Evolutionary conservation across 2,329 filamentous ascomycete species (phyloP).

Genomic region (Ophiostoma sp.): DNA sequence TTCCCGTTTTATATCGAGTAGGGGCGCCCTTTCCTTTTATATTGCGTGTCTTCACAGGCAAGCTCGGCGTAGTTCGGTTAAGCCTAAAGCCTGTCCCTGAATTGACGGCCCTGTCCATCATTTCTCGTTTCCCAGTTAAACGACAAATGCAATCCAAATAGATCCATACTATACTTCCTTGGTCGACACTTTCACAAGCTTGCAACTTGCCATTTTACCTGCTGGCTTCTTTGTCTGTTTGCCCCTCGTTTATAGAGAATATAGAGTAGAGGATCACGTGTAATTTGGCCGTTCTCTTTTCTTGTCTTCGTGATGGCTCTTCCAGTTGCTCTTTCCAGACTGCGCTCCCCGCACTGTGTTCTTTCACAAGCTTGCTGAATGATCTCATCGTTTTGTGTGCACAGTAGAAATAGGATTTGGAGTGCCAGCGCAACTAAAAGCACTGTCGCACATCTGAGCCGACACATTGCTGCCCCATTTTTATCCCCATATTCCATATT

Average conservation of each 20-base stretch:
- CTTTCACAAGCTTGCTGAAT: neutral
- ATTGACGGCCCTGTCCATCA: neutral
- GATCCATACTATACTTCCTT: neutral
- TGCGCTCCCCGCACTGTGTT: neutral
- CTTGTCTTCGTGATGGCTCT: neutral
- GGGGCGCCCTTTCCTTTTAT: neutral
- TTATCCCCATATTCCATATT: neutral
- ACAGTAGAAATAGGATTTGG: neutral
- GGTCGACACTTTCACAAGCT: neutral
- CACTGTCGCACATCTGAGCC: neutral
- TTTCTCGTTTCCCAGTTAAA: neutral
- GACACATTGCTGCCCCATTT: neutral
- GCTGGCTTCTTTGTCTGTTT: neutral
- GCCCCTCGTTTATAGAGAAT: neutral
- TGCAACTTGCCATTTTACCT: neutral
- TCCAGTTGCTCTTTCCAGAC: neutral
- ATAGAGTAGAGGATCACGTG: neutral
- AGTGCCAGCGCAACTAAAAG: neutral
- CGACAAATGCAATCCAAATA: too few species aligned
- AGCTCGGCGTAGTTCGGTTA: slow-evolving; percentile 2
- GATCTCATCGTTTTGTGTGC: neutral
- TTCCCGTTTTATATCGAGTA: neutral
- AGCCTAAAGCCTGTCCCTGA: neutral
- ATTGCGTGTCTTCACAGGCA: neutral
- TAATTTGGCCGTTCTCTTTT: neutral